These are phyloP conservation scores for Fraxinus latifolia DNA, from an alignment of 305 asterid genomes.

Conservation along the genomic window DNA sequence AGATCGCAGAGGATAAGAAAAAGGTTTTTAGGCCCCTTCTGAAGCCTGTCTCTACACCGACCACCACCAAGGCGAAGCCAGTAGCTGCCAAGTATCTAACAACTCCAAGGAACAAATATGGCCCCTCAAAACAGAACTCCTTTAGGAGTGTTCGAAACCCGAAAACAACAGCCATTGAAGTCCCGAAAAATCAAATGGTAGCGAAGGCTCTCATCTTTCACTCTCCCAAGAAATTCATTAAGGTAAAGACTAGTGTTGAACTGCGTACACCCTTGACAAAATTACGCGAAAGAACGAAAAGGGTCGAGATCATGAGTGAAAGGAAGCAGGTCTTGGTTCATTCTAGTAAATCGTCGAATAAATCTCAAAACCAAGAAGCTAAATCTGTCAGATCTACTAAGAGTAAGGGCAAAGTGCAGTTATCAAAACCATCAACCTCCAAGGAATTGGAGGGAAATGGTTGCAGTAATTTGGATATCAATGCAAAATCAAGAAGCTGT, in stretches of 20 bases:
- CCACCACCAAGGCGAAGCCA: conserved; percentile 48
- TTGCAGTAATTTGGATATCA: neutral
- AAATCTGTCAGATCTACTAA: conserved; percentile 33
- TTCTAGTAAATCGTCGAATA: conserved; percentile 36
- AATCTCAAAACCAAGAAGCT: conserved; percentile 28
- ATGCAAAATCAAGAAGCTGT: neutral
- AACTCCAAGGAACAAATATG: conserved; percentile 69
- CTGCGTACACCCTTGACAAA: conserved; percentile 58
- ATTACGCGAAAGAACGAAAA: conserved; percentile 59
- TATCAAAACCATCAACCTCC: conserved; percentile 24
- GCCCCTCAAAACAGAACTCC: conserved; percentile 33
- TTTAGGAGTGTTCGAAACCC: conserved; percentile 71
- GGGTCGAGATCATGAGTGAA: conserved; percentile 66
- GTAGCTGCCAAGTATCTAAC: conserved; percentile 91
- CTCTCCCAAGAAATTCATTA: conserved; percentile 60
- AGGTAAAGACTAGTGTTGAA: conserved; percentile 57
- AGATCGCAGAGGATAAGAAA: conserved; percentile 42
- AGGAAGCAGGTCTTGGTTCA: conserved; percentile 38
- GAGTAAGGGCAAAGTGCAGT: conserved; percentile 35
- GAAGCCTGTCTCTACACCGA: conserved; percentile 54
- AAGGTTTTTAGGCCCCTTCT: conserved; percentile 36
- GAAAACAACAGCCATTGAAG: conserved; percentile 40
- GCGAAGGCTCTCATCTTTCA: conserved; percentile 64
- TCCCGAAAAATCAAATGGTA: conserved; percentile 39
- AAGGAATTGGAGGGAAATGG: conserved; percentile 30